Conservation (phyloP, 768 basidiomycete species). For the Boletus sp. region DNA sequence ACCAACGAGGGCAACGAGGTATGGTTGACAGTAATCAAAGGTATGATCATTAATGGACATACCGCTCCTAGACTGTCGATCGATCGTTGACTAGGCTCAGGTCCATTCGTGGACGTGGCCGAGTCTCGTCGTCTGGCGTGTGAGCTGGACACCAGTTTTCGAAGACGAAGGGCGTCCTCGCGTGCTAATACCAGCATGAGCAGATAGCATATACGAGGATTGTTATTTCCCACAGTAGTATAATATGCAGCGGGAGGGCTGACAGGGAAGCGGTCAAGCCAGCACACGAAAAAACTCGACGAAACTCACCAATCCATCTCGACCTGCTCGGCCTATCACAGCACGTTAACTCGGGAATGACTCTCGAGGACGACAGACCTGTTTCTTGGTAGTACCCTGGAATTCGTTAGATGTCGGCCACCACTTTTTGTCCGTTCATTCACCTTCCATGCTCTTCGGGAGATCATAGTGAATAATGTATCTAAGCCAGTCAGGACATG, state of each 20-base stretch:
- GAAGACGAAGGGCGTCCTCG: slow-evolving; percentile 65
- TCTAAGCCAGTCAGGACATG: slow-evolving; percentile 30
- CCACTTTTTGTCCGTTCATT: neutral
- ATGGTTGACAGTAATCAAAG: slow-evolving; percentile 20
- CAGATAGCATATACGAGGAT: neutral
- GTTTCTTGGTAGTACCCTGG: slow-evolving; percentile 87
- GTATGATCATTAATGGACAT: slow-evolving; percentile 13
- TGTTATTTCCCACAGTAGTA: slow-evolving; percentile 64
- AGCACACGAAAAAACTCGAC: neutral
- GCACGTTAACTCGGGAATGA: slow-evolving; percentile 1
- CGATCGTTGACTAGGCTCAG: slow-evolving; percentile 66
- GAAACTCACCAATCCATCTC: slow-evolving; percentile 65
- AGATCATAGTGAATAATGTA: slow-evolving; percentile 83
- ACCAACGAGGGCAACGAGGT: neutral
- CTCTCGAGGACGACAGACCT: slow-evolving; percentile 39
- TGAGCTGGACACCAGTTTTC: slow-evolving; percentile 46
- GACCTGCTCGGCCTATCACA: slow-evolving; percentile 66
- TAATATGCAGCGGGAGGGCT: slow-evolving; percentile 80
- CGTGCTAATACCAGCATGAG: slow-evolving; percentile 46
- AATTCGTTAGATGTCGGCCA: neutral
- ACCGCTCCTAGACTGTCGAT: slow-evolving; percentile 64
- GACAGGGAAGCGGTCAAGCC: neutral
- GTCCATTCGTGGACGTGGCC: slow-evolving; percentile 46
- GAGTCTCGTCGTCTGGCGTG: slow-evolving; percentile 45
- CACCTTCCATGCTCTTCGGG: slow-evolving; percentile 82